A percentile compares a stretch with the other conserved stretches of the same genome.
Evolutionary conservation across 2,329 filamentous ascomycete species (phyloP).

Genomic region (Fusarium tuaranense): DNA sequence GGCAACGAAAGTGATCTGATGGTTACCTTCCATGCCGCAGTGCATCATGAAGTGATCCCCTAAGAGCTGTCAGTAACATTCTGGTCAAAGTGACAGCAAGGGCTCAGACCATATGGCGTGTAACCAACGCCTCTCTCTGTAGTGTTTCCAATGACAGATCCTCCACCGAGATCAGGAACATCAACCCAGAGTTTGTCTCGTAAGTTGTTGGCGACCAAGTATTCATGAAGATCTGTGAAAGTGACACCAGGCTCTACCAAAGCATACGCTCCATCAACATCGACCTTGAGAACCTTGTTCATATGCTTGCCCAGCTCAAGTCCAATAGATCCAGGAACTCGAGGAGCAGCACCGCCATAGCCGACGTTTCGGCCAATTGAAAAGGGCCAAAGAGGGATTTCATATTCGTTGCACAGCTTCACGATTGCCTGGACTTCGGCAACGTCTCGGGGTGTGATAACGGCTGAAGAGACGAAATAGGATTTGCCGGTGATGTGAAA

Average conservation of each 20-base stretch:
- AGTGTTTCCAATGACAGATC: constrained; percentile 32
- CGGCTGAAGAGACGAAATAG: constrained; percentile 32
- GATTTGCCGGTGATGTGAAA: constrained; percentile 27
- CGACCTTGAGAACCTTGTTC: constrained; percentile 30
- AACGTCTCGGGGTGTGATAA: constrained; percentile 27
- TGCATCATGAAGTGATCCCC: constrained; percentile 38
- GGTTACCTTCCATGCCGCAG: constrained; percentile 32
- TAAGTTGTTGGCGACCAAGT: constrained; percentile 25
- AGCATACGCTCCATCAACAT: constrained; percentile 32
- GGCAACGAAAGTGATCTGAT: background rate
- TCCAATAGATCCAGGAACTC: constrained; percentile 22
- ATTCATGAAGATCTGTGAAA: constrained; percentile 28
- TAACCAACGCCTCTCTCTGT: constrained; percentile 33
- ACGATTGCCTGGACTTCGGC: constrained; percentile 28
- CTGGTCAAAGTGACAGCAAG: rapidly evolving
- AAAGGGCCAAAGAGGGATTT: constrained; percentile 36
- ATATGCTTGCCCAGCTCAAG: constrained; percentile 32
- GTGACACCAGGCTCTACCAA: constrained; percentile 30
- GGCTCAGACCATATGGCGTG: constrained; percentile 27
- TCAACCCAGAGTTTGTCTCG: constrained; percentile 34
- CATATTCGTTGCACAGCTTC: constrained; percentile 22
- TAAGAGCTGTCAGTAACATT: background rate
- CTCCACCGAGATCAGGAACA: constrained; percentile 32
- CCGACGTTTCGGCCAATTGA: constrained; percentile 35
- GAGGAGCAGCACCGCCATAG: constrained; percentile 29